Evolutionary conservation across 1,139 yeast genomes (phyloP), one percentile per base, ranked within the genome.

Genomic region (Hansenula lynferdii): DNA sequence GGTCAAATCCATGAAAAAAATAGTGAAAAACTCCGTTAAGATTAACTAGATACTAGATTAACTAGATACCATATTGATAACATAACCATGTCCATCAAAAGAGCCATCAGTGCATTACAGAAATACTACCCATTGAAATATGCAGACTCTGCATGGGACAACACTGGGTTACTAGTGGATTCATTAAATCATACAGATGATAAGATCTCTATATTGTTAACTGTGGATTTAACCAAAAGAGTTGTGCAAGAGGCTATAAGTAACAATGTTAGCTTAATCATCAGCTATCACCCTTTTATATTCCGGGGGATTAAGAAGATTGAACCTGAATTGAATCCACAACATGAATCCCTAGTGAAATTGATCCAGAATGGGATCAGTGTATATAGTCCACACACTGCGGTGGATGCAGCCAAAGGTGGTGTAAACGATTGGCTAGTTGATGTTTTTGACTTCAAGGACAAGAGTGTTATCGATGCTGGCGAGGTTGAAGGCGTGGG

Each of bases 281-380:
- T 94, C 56, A 95, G 97, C 0, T 94, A 94, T 60, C 98, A 87
- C 56, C 99, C 99, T 1, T 87, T 92, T 57, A 87, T 94, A 33
- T 94, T 94, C 69, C 69, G 85, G 22, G 95, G 96, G 0, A 73
- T 94, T 59, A 94, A 90, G 60, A 66, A 80, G n/a, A 74, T 94
- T 41, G 72, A 80, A 2, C 66, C 72, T 3, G 54, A 60, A 6
- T 37, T 48, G 1, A 87, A 86, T 51, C 81, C 96, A 0, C 97
- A 92, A 58, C 97, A 92, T 56, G 65, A 64, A 24, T 84, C 95
- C 5, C 67, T 92, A 38, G 60, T 92, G 29, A 74, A 74, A 42
- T 69, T 94, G 50, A 82, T 89, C 39, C 79, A 80, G 45, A 72
- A 80, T 42, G 85, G 85, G 15, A 75, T 92, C 44, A 77, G 90